Evolutionary conservation across 2,329 filamentous ascomycete species (phyloP).

Genomic region (Fusarium dimerum): DNA sequence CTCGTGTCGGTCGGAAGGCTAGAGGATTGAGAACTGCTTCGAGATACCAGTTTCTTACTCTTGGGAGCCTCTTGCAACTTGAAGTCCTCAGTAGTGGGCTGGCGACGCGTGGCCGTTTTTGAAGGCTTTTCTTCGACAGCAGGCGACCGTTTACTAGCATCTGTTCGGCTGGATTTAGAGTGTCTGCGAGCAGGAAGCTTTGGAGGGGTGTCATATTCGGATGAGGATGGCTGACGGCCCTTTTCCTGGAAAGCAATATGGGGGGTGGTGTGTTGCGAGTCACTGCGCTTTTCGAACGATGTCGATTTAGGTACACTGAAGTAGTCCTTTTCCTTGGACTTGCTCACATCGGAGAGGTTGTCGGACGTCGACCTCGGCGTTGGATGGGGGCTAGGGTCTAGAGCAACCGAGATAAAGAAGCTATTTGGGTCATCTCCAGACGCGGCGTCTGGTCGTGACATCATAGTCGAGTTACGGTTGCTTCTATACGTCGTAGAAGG

Average conservation of each 20-base stretch:
- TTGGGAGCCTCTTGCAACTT: slow-evolving; percentile 81
- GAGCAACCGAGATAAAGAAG: slow-evolving; percentile 74
- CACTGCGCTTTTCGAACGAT: slow-evolving; percentile 46
- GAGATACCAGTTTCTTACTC: slow-evolving; percentile 50
- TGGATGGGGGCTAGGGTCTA: slow-evolving; percentile 67
- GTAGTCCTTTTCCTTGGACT: slow-evolving; percentile 60
- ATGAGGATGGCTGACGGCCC: slow-evolving; percentile 58
- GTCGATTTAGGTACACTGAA: slow-evolving; percentile 51
- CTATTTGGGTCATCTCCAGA: slow-evolving; percentile 62
- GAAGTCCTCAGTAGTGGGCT: slow-evolving; percentile 59
- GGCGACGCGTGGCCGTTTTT: slow-evolving; percentile 37
- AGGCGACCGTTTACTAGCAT: slow-evolving; percentile 30
- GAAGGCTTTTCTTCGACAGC: slow-evolving; percentile 41
- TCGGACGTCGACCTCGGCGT: slow-evolving; percentile 58
- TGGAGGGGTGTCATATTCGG: slow-evolving; percentile 52
- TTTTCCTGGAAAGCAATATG: slow-evolving; percentile 93
- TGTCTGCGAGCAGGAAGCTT: slow-evolving; percentile 43
- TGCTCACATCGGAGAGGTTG: slow-evolving; percentile 44
- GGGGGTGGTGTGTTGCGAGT: slow-evolving; percentile 65
- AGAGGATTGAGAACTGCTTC: slow-evolving; percentile 47
- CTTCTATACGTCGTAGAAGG: slow-evolving; percentile 77
- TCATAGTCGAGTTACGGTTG: slow-evolving; percentile 71
- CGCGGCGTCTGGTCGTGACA: slow-evolving; percentile 49
- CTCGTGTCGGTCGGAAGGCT: slow-evolving; percentile 38
- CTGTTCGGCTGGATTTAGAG: slow-evolving; percentile 50